Percentiles rank a stretch among this genome's conserved stretches.
phyloP scores from a whole-genome alignment of 306 rosid species.

The Cicer cuneatum region DNA sequence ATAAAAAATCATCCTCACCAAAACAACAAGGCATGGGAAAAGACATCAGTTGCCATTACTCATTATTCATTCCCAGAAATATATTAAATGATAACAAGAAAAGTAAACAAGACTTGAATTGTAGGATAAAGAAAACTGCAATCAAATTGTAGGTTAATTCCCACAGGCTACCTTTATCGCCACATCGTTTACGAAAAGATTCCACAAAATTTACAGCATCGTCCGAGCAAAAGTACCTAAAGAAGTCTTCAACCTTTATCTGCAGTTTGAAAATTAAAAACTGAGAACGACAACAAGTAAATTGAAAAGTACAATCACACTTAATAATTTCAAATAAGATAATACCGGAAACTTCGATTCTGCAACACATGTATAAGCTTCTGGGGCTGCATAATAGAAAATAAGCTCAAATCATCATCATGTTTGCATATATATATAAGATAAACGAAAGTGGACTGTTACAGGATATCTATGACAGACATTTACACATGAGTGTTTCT shows the following conservation, averaged over 20 bases:
- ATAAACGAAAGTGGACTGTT: slow-evolving; percentile 9
- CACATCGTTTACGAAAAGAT: slow-evolving; percentile 75
- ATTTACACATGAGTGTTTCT: slow-evolving; percentile 26
- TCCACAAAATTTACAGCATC: slow-evolving; percentile 62
- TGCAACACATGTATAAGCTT: slow-evolving; percentile 73
- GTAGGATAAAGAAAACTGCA: slow-evolving; percentile 23
- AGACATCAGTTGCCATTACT: slow-evolving; percentile 19
- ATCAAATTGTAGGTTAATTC: slow-evolving; percentile 33
- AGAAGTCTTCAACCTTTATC: slow-evolving; percentile 89
- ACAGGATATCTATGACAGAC: slow-evolving; percentile 25
- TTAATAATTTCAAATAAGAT: slow-evolving; percentile 38
- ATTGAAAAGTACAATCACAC: slow-evolving; percentile 11
- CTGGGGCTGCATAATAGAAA: slow-evolving; percentile 71
- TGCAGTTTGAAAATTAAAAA: slow-evolving; percentile 60
- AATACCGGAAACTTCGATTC: slow-evolving; percentile 88
- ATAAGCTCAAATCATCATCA: slow-evolving; percentile 47
- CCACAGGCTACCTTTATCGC: slow-evolving; percentile 80
- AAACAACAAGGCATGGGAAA: slow-evolving; percentile 19
- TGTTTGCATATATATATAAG: neutral
- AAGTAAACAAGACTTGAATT: slow-evolving; percentile 11
- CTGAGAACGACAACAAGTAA: slow-evolving; percentile 19
- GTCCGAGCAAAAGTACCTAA: slow-evolving; percentile 77
- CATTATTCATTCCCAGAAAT: slow-evolving; percentile 32
- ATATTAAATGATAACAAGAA: slow-evolving; percentile 28
- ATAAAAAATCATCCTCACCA: slow-evolving; percentile 28